Evolutionary conservation across 2,329 filamentous ascomycete species (phyloP).

Genomic region (Metarhizium robertsii): DNA sequence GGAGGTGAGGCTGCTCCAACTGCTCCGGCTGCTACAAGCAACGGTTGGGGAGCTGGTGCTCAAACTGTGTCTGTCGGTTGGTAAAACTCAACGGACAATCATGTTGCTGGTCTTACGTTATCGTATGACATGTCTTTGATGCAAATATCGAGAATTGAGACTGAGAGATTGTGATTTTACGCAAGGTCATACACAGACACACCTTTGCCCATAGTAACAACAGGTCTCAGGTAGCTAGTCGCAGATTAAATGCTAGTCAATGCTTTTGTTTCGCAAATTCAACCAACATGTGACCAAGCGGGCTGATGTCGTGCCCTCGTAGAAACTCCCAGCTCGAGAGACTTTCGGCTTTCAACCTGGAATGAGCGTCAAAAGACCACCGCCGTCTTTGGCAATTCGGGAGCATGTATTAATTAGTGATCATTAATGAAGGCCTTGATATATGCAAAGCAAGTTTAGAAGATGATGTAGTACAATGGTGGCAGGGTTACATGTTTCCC

Average conservation of each 20-base stretch:
- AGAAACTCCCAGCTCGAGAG: neutral
- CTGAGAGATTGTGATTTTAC: neutral
- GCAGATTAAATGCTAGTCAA: neutral
- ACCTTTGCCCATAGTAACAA: neutral
- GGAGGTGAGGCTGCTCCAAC: neutral
- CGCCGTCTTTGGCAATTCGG: neutral
- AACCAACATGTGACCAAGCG: neutral
- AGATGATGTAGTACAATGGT: neutral
- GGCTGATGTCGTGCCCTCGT: neutral
- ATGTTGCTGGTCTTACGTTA: neutral
- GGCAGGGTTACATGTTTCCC: conserved; percentile 28
- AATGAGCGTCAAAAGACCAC: neutral
- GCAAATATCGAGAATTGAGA: neutral
- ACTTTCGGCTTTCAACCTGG: too few relatives aligned
- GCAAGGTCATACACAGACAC: too few relatives aligned
- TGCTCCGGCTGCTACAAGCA: neutral
- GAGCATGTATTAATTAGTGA: neutral
- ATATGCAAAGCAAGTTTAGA: neutral
- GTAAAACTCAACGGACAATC: neutral
- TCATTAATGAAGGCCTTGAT: neutral
- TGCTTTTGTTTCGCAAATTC: neutral
- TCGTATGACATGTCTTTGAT: neutral
- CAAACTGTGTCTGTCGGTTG: neutral
- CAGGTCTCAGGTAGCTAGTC: neutral
- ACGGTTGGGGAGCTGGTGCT: neutral